Base-by-base conservation (phyloP, 148 eudicot genomes). In the Silene conica region DNA sequence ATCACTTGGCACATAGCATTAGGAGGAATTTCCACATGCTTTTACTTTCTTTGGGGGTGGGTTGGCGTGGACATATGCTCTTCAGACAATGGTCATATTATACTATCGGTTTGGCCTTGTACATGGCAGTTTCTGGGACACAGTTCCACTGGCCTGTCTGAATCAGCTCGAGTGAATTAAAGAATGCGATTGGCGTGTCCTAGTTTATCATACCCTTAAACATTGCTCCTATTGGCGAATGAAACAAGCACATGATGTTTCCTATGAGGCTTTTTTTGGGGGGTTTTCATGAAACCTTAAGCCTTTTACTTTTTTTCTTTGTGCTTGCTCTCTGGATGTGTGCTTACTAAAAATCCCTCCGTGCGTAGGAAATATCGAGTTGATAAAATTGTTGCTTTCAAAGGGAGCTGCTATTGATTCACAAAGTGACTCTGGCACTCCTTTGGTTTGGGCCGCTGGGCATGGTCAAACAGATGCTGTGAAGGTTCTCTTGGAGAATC, bases 361-460 rank as follows among this genome's bases (percentile, higher is more conserved):
- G 50, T 69, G 48, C 77, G 89, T 82, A 95, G 99, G 99, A 71
- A 83, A 90, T 83, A 65, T 87, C 75, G 96, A 92, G 71, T 76
- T 95, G 79, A 76, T 95, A 68, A 87, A 81, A 74, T 77, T 90
- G 61, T 82, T 95, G 69, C 89, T 95, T 38, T 82, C 90, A 28
- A 84, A 83, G 79, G 92, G 88, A 67, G 84, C 83, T 50, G 77
- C 82, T 69, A 85, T 87, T 78, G 83, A 95, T 84, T 90, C 88
- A 41, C 90, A 92, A 86, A 92, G 99, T 84, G 99, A 95, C 81
- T 86, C 99, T 82, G 99, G 99, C 22, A 88, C 90, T 76, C 97
- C 97, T 73, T 83, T 95, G 69, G 70, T 95, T 76, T 95, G 99
- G 99, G 99, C 99, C 76, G 97, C 99, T 84, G 99, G 99, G 82